Evolutionary conservation across 148 eudicot species (phyloP), one percentile per base, ranked within the genome.

Genomic region (Dysphania ambrosioides): DNA sequence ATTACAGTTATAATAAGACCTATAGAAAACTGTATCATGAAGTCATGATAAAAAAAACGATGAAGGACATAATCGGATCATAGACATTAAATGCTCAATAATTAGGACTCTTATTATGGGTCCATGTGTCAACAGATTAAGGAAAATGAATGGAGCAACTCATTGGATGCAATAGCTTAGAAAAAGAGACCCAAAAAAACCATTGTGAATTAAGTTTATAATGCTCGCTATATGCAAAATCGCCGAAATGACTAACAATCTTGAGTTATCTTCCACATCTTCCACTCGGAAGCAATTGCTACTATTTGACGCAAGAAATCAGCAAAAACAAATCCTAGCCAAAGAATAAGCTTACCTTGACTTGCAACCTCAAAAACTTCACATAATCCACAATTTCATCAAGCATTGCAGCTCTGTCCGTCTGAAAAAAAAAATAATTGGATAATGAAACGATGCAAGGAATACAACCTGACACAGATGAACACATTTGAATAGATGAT

Each of bases 341-440:
- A 58, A 49, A 66, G 10, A 34, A 24, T 29, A 12, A 29, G 30
- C 40, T 79, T 84, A 86, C 91, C 91, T 88, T 86, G 77, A 88
- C 91, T 78, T 88, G 91, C 79, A 88, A 85, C 77, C 88, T 80
- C 65, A 88, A 72, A 75, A 88, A 88, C 83, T 86, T 88, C 69
- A 88, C 91, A 72, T 88, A 88, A 51, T 88, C 91, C 75, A 88
- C 89, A 66, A 88, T 81, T 81, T 88, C 91, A 73, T 88, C 91
- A 68, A 88, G 87, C 91, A 88, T 88, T 44, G 85, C 88, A 60
- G 91, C 89, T 83, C 91, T 86, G 44, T 88, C 89, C 55, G 91
- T 86, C 91, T 88, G 89, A 76, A 77, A 55, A 72, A 32, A 73
- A 21, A 76, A 67, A 40, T 10, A 27, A 64, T 55, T n/a, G 35